Evolutionary conservation across 2,329 filamentous ascomycete genomes (phyloP), one percentile per base, ranked within the genome.

Genomic region (Ophiocordyceps camponoti-rufipedis): DNA sequence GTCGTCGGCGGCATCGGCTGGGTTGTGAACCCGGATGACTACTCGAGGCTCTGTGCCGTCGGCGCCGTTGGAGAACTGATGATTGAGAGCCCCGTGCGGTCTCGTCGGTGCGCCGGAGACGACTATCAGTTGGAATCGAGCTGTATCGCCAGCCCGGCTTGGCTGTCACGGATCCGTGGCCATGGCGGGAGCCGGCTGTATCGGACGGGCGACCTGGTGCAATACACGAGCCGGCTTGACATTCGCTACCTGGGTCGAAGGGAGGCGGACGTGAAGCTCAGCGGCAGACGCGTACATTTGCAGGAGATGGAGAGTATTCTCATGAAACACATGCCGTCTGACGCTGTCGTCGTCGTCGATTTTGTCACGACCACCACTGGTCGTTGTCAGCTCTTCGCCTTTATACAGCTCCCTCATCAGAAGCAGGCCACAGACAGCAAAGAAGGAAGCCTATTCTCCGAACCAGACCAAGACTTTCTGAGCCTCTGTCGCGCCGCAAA

Each of bases 121-220:
- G 23, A 23, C 5, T 23, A 23, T 23, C 23, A 23, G 5, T 5
- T 23, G 23, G 23, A 23, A 23, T 23, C 23, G 5, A 23, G 3
- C 23, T 23, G 23, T 54, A 60, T 14, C 61, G 71, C 14, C 66
- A 68, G 42, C 72, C 74, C 48, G 52, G 69, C 29, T 64, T 69
- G 46, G 53, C 55, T 48, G 6, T 40, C 46, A 2, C 31, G 18
- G 3, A 14, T 48, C 16, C 47, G 47, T 9, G 47, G 47, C 10
- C 35, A 46, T 28, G 44, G 62, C 67, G 44, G 18, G 7, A 41
- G 42, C 48, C 44, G 9, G 4, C 47, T 65, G 12, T 72, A 70
- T 53, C 65, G 64, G 45, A 70, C 69, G 2, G 70, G 70, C 3
- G 70, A 73, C 48, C 56, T 72, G 9, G 68, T 59, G 3, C 56